Evolutionary conservation across 1,284 basidiomycete species (phyloP).

Genomic region (Schizophyllum commune): DNA sequence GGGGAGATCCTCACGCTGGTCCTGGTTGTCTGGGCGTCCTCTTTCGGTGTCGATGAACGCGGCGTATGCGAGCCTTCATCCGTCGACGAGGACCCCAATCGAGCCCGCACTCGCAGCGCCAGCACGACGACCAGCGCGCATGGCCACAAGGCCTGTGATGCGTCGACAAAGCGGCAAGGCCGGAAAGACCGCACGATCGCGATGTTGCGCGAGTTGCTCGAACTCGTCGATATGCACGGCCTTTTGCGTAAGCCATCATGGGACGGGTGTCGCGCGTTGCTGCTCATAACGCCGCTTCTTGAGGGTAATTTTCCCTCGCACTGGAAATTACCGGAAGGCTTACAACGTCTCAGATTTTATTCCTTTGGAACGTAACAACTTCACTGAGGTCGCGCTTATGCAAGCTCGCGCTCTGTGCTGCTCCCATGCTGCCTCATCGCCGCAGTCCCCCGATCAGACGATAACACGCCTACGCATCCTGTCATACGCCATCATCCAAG

Average conservation of each 20-base stretch:
- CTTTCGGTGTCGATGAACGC: conserved; percentile 76
- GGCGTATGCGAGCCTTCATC: conserved; percentile 30
- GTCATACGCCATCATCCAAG: neutral
- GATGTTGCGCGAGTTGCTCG: conserved; percentile 70
- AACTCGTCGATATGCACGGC: conserved; percentile 71
- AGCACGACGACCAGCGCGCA: neutral
- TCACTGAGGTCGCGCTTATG: conserved; percentile 13
- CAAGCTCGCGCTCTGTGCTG: neutral
- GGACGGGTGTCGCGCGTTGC: conserved; percentile 75
- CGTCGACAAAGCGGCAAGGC: conserved; percentile 11
- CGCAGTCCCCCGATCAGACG: neutral
- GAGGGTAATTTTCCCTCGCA: conserved; percentile 46
- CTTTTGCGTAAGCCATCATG: conserved; percentile 76
- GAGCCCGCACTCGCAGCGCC: neutral
- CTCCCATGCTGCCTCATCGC: neutral
- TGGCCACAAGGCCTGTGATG: neutral
- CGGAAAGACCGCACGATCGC: conserved; percentile 34
- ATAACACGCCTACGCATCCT: neutral
- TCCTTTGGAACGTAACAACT: conserved; percentile 10
- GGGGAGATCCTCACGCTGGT: conserved; percentile 62
- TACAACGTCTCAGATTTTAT: conserved; percentile 6
- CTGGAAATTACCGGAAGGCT: neutral
- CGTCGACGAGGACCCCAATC: conserved; percentile 17
- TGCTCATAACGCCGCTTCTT: conserved; percentile 74
- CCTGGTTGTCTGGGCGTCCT: conserved; percentile 78